Evolutionary conservation across 164 flowering plant genomes (phyloP).

Genomic region (Cinnamomum chago): DNA sequence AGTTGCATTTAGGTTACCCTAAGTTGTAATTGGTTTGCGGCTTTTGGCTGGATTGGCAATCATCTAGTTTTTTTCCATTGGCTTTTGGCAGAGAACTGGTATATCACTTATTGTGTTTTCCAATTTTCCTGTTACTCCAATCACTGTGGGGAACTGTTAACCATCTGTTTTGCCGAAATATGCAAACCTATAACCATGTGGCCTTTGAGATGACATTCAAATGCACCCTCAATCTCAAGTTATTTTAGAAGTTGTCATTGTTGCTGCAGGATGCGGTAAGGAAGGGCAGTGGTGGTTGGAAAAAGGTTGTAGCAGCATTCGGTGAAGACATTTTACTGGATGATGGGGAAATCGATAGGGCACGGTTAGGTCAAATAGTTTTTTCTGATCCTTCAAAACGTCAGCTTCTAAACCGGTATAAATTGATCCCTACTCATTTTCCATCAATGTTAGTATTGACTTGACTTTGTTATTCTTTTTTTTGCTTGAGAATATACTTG

Average conservation of each 20-base stretch:
- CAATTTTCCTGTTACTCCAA: too few relatives aligned
- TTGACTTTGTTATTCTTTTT: too few relatives aligned
- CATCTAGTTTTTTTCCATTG: not conserved
- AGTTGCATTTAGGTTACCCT: not conserved
- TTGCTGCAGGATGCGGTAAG: constrained; percentile 71
- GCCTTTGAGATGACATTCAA: not conserved
- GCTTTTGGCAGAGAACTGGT: not conserved
- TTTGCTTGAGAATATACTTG: too few relatives aligned
- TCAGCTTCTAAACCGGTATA: constrained; percentile 73
- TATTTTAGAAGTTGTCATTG: not conserved
- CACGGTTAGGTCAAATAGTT: constrained; percentile 70
- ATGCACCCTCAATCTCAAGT: not conserved
- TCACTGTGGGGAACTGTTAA: too few relatives aligned
- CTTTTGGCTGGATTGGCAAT: not conserved
- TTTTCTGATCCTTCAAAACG: constrained; percentile 83
- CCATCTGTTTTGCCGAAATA: not conserved
- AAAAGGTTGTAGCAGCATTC: constrained; percentile 72
- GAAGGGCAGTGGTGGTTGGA: constrained; percentile 93
- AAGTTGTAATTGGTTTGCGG: not conserved
- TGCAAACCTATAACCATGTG: not conserved
- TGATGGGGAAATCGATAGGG: constrained; percentile 77
- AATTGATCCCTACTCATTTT: not conserved
- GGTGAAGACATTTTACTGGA: constrained; percentile 66
- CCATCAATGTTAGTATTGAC: too few relatives aligned
- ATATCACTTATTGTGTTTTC: not conserved